Evolutionary conservation across 2,329 filamentous ascomycete species (phyloP), one percentile per base, ranked within the genome.

Genomic region (Hymenoscyphus occultus): DNA sequence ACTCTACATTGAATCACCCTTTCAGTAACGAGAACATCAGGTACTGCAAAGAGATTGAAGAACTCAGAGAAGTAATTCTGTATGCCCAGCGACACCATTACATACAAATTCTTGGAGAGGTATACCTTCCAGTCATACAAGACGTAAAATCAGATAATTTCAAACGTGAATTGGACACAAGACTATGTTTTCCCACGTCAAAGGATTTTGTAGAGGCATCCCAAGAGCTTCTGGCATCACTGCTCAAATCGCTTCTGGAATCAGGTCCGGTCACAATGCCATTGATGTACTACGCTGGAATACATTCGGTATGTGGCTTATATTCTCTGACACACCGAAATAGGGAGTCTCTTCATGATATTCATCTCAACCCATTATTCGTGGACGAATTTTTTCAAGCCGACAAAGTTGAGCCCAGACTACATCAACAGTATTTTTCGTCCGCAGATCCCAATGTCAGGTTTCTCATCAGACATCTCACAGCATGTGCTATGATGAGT

Each of bases 401-500:
- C 2, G n/a, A 2, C 12, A 51, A 51, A 9, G n/a, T 22, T 51
- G 45, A 22, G 1, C 45, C 3, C 2, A 0, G 4, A 2, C 12
- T 3, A 22, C 45, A 22, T 13, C 16, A 19, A 7, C 14, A 48
- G 9, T 19, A 19, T 7, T 6, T 48, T 19, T 3, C 13, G 13
- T 42, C 13, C 19, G 13, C 5, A 4, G 42, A 45, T n/a, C 9
- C 4, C 39, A 16, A 12, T 16, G 39, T 42, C 10, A 14, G 16
- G 16, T 14, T 14, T 16, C 39, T 42, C 39, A 16, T 42, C 19
- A 22, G 9, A 28, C 32, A n/a, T 54, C 65, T 67, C 10, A 39
- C 9, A 51, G 65, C 63, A 10, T 62, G 60, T 28, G 64, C 63
- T 2, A 28, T 48, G 48, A 64, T 65, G 59, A 48, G n/a, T 5